Percentiles rank a stretch among this genome's conserved stretches.
phyloP scores from a whole-genome alignment of 257 asterid genomes.

The Rubia yunnanensis region DNA sequence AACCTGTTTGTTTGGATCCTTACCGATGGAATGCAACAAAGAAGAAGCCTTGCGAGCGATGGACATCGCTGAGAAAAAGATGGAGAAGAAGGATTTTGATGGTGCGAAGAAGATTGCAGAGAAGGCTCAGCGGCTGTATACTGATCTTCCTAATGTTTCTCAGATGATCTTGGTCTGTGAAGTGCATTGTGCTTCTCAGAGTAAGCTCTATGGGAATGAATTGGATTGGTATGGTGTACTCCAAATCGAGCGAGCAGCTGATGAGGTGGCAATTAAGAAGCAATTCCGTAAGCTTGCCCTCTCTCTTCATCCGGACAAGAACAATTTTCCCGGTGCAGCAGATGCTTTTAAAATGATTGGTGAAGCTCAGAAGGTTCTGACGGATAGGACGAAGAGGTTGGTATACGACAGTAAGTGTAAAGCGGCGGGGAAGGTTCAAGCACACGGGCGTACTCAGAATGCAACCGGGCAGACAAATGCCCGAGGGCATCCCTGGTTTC shows the following conservation, averaged over 20 bases:
- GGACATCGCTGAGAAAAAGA: slow-evolving; percentile 37
- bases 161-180: slow-evolving; percentile 46
- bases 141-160: slow-evolving; percentile 26
- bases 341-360: slow-evolving; percentile 47
- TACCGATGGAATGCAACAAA: slow-evolving; percentile 38
- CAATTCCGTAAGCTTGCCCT: slow-evolving; percentile 44
- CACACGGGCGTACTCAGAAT: slow-evolving; percentile 5
- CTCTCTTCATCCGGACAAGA: slow-evolving; percentile 55
- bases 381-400: slow-evolving; percentile 23
- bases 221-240: slow-evolving; percentile 54
- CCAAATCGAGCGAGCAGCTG: slow-evolving; percentile 35
- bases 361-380: slow-evolving; percentile 42
- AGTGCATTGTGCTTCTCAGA: slow-evolving; percentile 43
- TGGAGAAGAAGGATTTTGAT: slow-evolving; percentile 38
- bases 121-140: slow-evolving; percentile 39
- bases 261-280: slow-evolving; percentile 31
- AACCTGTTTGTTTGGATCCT: slow-evolving; percentile 5
- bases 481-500: slow-evolving; percentile 25
- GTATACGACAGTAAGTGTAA: slow-evolving; percentile 20
- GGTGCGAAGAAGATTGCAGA: slow-evolving; percentile 32
- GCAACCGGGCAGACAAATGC: slow-evolving; percentile 20
- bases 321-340: slow-evolving; percentile 43
- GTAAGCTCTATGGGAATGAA: slow-evolving; percentile 22
- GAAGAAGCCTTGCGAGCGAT: slow-evolving; percentile 39
- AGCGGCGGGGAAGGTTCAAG: slow-evolving; percentile 19